These are phyloP conservation scores for Eucalyptus erythrocorys DNA, from an alignment of 345 rosid genomes.

Conservation along the genomic window DNA sequence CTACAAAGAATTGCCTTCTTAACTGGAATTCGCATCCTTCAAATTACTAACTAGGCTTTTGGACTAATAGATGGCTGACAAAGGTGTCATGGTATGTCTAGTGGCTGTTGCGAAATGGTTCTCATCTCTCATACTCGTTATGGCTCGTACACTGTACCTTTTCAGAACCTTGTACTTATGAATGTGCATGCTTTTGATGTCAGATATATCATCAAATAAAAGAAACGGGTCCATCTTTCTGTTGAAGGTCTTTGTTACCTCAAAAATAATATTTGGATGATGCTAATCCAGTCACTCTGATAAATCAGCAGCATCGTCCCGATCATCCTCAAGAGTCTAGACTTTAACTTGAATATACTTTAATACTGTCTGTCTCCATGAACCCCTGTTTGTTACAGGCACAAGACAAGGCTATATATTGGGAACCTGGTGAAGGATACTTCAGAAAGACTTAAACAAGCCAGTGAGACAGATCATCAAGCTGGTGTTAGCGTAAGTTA, in stretches of 20 bases:
- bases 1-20: background rate
- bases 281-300: background rate
- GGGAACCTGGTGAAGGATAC: constrained; percentile 92
- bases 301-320: background rate
- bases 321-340: background rate
- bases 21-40: background rate
- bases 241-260: background rate
- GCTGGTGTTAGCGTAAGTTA: constrained; percentile 43
- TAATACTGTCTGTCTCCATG: background rate
- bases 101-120: background rate
- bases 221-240: background rate
- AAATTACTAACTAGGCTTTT: background rate
- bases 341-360: background rate
- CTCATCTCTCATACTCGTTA: background rate
- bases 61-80: background rate
- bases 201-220: background rate
- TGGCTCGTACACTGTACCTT: background rate
- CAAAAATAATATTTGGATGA: background rate
- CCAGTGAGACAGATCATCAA: constrained; percentile 77
- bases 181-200: background rate
- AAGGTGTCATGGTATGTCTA: background rate
- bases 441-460: constrained; percentile 81
- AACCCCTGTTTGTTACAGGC: constrained; percentile 32
- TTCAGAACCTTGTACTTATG: background rate
- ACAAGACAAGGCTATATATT: constrained; percentile 72